These are phyloP conservation scores for Colletotrichum graminicola DNA, from an alignment of 2,329 filamentous ascomycete species.

Conservation along the genomic window DNA sequence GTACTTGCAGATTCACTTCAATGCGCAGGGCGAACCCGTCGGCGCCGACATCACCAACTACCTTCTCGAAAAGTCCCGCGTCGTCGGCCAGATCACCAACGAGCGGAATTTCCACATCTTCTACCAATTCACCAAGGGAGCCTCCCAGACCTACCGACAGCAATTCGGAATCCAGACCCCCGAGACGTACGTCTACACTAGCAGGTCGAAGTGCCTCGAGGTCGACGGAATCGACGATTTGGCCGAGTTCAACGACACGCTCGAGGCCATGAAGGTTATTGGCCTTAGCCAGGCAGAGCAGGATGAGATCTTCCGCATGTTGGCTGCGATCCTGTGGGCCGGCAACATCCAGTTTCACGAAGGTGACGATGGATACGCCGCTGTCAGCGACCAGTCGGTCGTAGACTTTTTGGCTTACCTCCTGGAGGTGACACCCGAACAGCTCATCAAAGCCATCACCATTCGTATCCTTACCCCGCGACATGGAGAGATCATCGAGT, in stretches of 20 bases:
- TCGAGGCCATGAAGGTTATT: conserved; percentile 96
- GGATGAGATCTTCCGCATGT: conserved; percentile 96
- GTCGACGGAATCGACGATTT: conserved; percentile 94
- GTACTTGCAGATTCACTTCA: conserved; percentile 98
- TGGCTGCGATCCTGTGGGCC: conserved; percentile 91
- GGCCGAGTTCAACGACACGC: conserved; percentile 88
- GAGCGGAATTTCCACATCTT: conserved; percentile 99
- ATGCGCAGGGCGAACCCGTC: conserved; percentile 88
- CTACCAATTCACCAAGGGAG: conserved; percentile 98
- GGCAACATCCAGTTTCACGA: conserved; percentile 94
- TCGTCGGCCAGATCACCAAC: conserved; percentile 93
- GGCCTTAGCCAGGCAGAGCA: conserved; percentile 89
- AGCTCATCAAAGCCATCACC: conserved; percentile 88
- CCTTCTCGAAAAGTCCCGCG: conserved; percentile 92
- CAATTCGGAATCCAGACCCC: conserved; percentile 92
- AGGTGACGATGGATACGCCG: conserved; percentile 89
- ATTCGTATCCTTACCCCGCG: conserved; percentile 83
- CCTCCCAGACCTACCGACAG: conserved; percentile 86
- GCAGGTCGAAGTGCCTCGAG: conserved; percentile 92
- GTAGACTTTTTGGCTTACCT: conserved; percentile 96
- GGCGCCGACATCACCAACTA: conserved; percentile 99
- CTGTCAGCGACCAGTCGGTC: conserved; percentile 88
- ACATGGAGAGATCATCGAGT: conserved; percentile 76
- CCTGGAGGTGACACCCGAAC: conserved; percentile 84
- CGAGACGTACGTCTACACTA: conserved; percentile 93